phyloP scores from a whole-genome alignment of 495 filamentous ascomycete species.

The Tuber calosporum region DNA sequence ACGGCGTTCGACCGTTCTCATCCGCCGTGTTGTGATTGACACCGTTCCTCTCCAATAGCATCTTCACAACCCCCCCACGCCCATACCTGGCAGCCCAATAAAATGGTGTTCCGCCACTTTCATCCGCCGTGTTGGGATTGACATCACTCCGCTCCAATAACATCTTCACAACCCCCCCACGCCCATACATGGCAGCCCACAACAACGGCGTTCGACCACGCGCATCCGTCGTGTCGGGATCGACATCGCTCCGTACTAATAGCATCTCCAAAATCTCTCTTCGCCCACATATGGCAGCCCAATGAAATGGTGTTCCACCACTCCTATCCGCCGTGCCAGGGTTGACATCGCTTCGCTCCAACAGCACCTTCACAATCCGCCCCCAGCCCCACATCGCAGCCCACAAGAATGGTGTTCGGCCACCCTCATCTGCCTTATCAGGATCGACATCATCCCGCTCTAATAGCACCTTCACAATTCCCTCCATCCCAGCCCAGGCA shows the following conservation, averaged over 20 bases:
- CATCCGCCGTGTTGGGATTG: not conserved
- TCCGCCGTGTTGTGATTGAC: too few species aligned
- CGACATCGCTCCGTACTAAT: too few species aligned
- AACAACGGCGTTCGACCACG: too few species aligned
- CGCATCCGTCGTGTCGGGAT: too few species aligned
- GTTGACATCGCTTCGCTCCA: constrained; percentile 19
- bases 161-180: constrained; percentile 31
- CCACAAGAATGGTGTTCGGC: constrained; percentile 30
- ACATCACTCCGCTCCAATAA: constrained; percentile 30
- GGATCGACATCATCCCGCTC: constrained; percentile 23
- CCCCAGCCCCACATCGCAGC: constrained; percentile 40
- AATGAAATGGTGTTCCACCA: constrained; percentile 35
- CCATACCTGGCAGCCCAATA: too few species aligned
- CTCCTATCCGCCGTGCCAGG: constrained; percentile 10
- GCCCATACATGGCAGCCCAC: constrained; percentile 39
- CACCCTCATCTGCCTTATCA: not conserved
- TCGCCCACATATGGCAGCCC: too few species aligned
- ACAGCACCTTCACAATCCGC: constrained; percentile 38
- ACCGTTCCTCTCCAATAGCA: too few species aligned
- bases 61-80: too few species aligned
- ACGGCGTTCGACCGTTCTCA: too few species aligned
- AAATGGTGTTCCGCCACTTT: not conserved
- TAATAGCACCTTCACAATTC: too few species aligned
- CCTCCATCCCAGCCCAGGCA: too few species aligned
- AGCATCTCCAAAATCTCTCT: too few species aligned